phyloP scores from a whole-genome alignment of 2,329 filamentous ascomycete species.

The Colletotrichum spinosum region DNA sequence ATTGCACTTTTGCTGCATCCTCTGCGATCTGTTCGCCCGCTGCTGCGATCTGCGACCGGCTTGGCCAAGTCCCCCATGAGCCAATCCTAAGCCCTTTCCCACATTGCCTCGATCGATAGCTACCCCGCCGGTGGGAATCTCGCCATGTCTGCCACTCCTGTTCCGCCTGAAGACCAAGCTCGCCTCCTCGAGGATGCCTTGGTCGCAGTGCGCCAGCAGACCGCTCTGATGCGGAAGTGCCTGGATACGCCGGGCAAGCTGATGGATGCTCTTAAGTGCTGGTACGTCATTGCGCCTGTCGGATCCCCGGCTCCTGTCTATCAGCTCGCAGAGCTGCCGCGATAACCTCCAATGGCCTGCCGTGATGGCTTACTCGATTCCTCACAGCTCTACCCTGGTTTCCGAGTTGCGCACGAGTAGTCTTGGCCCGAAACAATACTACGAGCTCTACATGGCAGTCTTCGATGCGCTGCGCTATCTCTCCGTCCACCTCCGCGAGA shows the following conservation, averaged over 20 bases:
- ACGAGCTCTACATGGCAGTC: conserved; percentile 99
- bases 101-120: conserved; percentile 36
- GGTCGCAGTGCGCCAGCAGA: conserved; percentile 96
- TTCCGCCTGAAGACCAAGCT: conserved; percentile 82
- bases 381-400: conserved; percentile 88
- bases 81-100: conserved; percentile 20
- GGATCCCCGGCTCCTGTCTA: conserved; percentile 36
- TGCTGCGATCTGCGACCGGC: not conserved
- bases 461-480: conserved; percentile 98
- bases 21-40: not conserved
- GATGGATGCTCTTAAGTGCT: conserved; percentile 99
- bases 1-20: not conserved
- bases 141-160: conserved; percentile 62
- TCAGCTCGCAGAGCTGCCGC: conserved; percentile 27
- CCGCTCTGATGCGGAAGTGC: conserved; percentile 95
- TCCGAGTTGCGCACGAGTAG: conserved; percentile 98
- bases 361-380: not conserved
- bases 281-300: conserved; percentile 68
- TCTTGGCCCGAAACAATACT: conserved; percentile 99
- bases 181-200: conserved; percentile 97
- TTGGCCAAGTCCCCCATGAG: conserved; percentile 28
- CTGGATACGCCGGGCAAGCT: conserved; percentile 97
- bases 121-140: conserved; percentile 37
- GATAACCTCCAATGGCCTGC: conserved; percentile 37
- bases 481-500: conserved; percentile 95